These are phyloP conservation scores for Linum tenue DNA, from an alignment of 345 rosid species.

Conservation along the genomic window DNA sequence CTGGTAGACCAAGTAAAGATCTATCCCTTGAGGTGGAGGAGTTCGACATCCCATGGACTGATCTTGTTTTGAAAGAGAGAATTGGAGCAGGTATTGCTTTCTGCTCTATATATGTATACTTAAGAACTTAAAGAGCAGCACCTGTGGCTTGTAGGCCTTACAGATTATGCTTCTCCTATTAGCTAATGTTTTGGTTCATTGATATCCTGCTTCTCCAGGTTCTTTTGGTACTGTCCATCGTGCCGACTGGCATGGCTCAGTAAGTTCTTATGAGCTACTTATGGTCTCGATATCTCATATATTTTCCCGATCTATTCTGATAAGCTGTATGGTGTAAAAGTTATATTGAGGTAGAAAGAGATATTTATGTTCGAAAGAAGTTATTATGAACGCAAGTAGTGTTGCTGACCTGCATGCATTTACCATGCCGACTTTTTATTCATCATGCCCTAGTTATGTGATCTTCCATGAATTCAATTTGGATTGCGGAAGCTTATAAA, in stretches of 20 bases:
- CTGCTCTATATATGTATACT: slow-evolving; percentile 2
- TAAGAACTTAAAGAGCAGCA: background rate
- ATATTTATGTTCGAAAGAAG: background rate
- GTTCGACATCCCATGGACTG: slow-evolving; percentile 85
- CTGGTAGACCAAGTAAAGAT: slow-evolving; percentile 39
- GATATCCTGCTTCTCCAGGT: slow-evolving; percentile 51
- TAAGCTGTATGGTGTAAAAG: background rate
- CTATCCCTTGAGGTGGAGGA: slow-evolving; percentile 69
- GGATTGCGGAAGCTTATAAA: background rate
- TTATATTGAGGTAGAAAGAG: background rate
- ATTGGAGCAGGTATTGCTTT: slow-evolving; percentile 87
- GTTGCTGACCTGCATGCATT: background rate
- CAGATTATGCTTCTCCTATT: background rate
- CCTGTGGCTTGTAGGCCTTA: background rate
- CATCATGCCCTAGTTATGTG: background rate
- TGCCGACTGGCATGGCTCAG: slow-evolving; percentile 99
- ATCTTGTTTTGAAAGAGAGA: slow-evolving; percentile 78
- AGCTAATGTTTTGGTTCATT: slow-evolving; percentile 3
- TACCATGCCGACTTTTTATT: background rate
- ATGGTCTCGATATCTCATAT: background rate
- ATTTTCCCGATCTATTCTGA: no score
- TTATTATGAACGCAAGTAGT: background rate
- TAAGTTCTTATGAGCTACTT: slow-evolving; percentile 33
- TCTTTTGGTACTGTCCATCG: slow-evolving; percentile 99
- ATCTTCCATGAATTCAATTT: background rate